Percentiles rank a stretch among this genome's conserved stretches.
Evolutionary conservation across 2,329 filamentous ascomycete species (phyloP).

Genomic region (Ploettnerulaceae sp.): DNA sequence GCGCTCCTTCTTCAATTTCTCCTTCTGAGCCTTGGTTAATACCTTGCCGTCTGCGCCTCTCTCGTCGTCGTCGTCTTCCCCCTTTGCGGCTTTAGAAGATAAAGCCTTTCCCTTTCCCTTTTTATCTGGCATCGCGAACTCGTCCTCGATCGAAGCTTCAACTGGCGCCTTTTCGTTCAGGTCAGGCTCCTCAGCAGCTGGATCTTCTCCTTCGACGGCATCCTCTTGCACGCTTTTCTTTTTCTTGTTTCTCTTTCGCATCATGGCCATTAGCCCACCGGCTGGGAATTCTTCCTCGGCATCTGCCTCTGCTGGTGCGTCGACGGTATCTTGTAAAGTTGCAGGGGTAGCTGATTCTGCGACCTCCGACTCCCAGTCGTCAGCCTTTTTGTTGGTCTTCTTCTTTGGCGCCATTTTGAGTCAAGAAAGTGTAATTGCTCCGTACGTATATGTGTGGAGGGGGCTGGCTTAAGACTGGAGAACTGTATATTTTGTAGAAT

Average conservation of each 20-base stretch:
- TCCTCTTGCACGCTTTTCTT: conserved; percentile 60
- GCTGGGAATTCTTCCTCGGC: conserved; percentile 45
- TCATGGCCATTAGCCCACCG: conserved; percentile 69
- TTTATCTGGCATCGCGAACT: conserved; percentile 71
- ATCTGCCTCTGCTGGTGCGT: conserved; percentile 45
- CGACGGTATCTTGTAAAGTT: conserved; percentile 48
- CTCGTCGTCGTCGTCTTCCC: conserved; percentile 44
- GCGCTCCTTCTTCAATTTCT: conserved; percentile 94
- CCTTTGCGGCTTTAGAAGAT: conserved; percentile 41
- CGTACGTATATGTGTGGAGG: not conserved
- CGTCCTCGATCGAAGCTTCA: conserved; percentile 79
- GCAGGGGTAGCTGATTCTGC: conserved; percentile 61
- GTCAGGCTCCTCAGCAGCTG: conserved; percentile 39
- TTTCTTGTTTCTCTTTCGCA: conserved; percentile 82
- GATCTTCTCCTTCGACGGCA: conserved; percentile 64
- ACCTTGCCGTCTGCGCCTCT: conserved; percentile 59
- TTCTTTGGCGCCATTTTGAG: conserved; percentile 81
- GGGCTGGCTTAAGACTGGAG: not conserved
- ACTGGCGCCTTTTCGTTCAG: conserved; percentile 65
- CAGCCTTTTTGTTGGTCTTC: conserved; percentile 82
- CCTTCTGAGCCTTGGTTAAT: conserved; percentile 97
- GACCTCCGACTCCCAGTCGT: conserved; percentile 93
- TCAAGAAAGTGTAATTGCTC: not conserved
- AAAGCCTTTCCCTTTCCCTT: conserved; percentile 65
- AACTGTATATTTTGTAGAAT: not conserved